These are phyloP conservation scores for Suillus lakei DNA, from an alignment of 768 basidiomycete species.

Conservation along the genomic window DNA sequence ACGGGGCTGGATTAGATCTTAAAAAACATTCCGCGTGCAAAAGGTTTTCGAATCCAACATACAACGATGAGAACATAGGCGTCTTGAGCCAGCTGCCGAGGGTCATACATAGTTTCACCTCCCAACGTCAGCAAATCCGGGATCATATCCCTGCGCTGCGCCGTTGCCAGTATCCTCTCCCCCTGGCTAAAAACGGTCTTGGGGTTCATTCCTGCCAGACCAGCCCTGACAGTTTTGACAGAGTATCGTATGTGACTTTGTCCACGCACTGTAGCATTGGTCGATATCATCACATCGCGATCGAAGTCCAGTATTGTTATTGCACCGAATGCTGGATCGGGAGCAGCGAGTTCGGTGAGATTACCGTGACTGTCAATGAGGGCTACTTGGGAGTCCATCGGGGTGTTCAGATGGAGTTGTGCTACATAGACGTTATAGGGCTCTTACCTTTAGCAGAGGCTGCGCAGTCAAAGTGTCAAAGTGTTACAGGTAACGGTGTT, in stretches of 20 bases:
- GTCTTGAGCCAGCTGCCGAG: slow-evolving; percentile 9
- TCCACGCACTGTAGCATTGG: slow-evolving; percentile 4
- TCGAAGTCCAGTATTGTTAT: slow-evolving; percentile 9
- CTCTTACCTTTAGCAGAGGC: not conserved
- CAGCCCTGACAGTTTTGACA: not conserved
- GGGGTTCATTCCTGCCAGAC: not conserved
- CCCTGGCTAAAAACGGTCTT: slow-evolving; percentile 4
- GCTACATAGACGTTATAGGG: not conserved
- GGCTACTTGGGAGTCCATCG: not conserved
- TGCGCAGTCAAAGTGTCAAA: not conserved
- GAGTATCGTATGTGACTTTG: slow-evolving; percentile 1
- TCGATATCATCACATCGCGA: slow-evolving; percentile 6
- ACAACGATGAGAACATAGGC: slow-evolving; percentile 5
- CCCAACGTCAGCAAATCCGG: slow-evolving; percentile 8
- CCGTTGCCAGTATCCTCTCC: slow-evolving; percentile 9
- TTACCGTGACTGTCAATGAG: not conserved
- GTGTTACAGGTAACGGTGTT: not conserved
- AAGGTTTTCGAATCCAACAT: not conserved
- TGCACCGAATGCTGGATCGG: not conserved
- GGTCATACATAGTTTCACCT: not conserved
- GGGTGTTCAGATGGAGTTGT: not conserved
- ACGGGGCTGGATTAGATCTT: not conserved
- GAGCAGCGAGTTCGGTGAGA: not conserved
- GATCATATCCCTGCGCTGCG: slow-evolving; percentile 6
- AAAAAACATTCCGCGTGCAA: not conserved